These are phyloP conservation scores for Leccinum arenicola DNA, from an alignment of 768 basidiomycete species.

Conservation along the genomic window DNA sequence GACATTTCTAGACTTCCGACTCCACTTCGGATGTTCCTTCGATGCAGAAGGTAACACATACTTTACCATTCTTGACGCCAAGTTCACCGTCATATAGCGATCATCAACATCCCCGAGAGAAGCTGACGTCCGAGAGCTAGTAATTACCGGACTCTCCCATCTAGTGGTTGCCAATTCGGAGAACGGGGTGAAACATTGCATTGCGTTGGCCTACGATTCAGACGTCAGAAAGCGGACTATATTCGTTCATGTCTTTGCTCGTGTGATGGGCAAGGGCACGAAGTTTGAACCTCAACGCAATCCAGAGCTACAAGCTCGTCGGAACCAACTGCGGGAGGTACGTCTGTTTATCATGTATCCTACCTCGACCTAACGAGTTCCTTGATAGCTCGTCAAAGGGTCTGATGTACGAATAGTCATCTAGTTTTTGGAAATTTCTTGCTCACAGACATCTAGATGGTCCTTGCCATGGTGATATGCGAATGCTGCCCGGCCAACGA, in stretches of 20 bases:
- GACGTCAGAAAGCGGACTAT: constrained; percentile 71
- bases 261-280: constrained; percentile 76
- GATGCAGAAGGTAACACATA: constrained; percentile 39
- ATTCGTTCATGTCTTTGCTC: constrained; percentile 81
- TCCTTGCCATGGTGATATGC: constrained; percentile 80
- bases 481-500: constrained; percentile 80
- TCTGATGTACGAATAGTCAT: constrained; percentile 53
- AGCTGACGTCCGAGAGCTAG: constrained; percentile 67
- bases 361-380: constrained; percentile 4
- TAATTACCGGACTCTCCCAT: constrained; percentile 78
- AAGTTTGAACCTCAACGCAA: constrained; percentile 66
- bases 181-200: constrained; percentile 85
- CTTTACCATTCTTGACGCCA: neutral
- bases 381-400: constrained; percentile 62
- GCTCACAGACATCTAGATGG: constrained; percentile 47
- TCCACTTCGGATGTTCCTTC: constrained; percentile 49
- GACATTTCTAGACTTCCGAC: constrained; percentile 42
- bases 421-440: neutral
- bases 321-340: constrained; percentile 60
- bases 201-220: constrained; percentile 71
- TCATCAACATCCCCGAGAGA: constrained; percentile 47
- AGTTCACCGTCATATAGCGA: constrained; percentile 34
- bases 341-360: constrained; percentile 18
- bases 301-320: constrained; percentile 42
- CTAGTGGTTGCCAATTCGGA: constrained; percentile 83